Percentiles rank a stretch among this genome's conserved stretches.
Evolutionary conservation across 306 rosid genomes (phyloP).

Genomic region (Trifolium subterraneum): DNA sequence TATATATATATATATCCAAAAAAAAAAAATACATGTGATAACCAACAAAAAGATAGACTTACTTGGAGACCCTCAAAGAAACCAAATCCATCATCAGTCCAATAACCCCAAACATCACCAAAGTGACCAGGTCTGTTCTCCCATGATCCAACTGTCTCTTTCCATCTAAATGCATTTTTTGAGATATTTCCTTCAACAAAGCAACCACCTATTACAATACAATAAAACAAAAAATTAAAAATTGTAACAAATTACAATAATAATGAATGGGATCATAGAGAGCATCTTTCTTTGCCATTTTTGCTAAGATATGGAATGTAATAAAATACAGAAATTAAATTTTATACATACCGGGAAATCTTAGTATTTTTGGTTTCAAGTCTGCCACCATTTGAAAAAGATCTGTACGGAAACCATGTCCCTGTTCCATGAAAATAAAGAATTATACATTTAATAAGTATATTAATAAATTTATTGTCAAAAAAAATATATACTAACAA

Average conservation of each 20-base stretch:
- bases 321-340: no score
- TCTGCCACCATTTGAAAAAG: conserved; percentile 58
- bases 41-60: no score
- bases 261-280: neutral
- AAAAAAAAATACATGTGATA: no score
- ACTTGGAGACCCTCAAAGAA: conserved; percentile 71
- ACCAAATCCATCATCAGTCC: conserved; percentile 93
- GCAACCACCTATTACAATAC: conserved; percentile 67
- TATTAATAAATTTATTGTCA: no score
- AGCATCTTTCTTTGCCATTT: neutral
- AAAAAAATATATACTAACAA: no score
- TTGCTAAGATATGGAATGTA: neutral
- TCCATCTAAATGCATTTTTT: conserved; percentile 90
- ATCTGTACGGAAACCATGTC: conserved; percentile 77
- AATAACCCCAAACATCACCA: conserved; percentile 78
- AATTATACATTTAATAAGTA: no score
- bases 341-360: conserved; percentile 71
- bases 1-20: no score
- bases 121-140: conserved; percentile 87
- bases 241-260: no score
- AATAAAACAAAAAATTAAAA: neutral
- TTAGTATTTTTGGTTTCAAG: conserved; percentile 64
- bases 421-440: conserved; percentile 45
- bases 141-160: conserved; percentile 77
- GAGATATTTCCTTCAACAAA: conserved; percentile 79